Conservation (phyloP, 2,329 filamentous ascomycete species). For the Fusarium incarnatum region DNA sequence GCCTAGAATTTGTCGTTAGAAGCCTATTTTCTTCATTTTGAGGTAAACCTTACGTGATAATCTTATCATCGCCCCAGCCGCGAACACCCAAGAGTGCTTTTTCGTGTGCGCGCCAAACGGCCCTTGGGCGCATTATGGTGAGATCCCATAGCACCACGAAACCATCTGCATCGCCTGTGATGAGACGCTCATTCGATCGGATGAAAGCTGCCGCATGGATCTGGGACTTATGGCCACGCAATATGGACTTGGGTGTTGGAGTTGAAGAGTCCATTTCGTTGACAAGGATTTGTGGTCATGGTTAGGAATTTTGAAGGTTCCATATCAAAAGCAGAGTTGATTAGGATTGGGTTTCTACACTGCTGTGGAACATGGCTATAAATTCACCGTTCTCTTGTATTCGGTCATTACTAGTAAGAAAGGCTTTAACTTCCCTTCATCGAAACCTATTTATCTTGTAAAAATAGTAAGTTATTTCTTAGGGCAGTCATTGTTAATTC, state of each 20-base stretch:
- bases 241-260: conserved; percentile 67
- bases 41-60: conserved; percentile 79
- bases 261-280: conserved; percentile 46
- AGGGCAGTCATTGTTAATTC: neutral
- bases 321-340: neutral
- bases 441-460: no score
- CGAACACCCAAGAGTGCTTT: conserved; percentile 80
- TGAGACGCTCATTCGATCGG: conserved; percentile 77
- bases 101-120: conserved; percentile 88
- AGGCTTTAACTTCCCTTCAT: neutral
- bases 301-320: conserved; percentile 4
- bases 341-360: neutral
- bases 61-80: conserved; percentile 75
- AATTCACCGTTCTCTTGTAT: neutral
- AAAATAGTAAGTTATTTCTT: neutral
- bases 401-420: neutral
- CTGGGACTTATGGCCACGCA: conserved; percentile 86
- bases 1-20: conserved; percentile 62
- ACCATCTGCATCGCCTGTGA: conserved; percentile 90
- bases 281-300: conserved; percentile 8
- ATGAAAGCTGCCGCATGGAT: conserved; percentile 83
- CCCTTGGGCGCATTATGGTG: conserved; percentile 80
- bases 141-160: conserved; percentile 90
- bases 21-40: neutral
- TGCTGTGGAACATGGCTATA: conserved; percentile 16